Base-by-base conservation (phyloP, 257 asterid genomes). In the Solanum pinnatisectum region DNA sequence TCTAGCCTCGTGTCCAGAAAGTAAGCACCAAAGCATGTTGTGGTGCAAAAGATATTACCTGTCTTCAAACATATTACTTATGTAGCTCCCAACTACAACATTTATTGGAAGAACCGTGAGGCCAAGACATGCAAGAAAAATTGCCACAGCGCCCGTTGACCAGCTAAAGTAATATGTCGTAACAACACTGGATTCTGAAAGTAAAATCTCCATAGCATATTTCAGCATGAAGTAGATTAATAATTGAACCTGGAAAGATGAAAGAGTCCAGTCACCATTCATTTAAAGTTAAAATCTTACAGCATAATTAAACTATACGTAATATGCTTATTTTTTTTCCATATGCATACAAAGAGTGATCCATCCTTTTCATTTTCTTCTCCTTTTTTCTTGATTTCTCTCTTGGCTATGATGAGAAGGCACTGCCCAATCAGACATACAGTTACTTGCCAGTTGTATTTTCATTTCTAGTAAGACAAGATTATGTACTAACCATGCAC, bases 201-300 rank as follows among this genome's bases (percentile, higher is more conserved):
- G 99, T 78, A 97, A 91, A 87, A 97, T 90, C 94, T 96, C 99
- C 99, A 96, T 96, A 27, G 95, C 99, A 87, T 97, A 97, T 88
- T 97, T 97, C 88, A 97, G 96, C 99, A 97, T 97, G 90, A 97
- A 97, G 94, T 97, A 97, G 78, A 96, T 97, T 94, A 97, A 88
- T 93, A 97, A 88, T 89, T 96, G 99, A 91, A 97, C 99, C 99
- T 95, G 98, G 90, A 93, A 87, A 85, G 77, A 67, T 40, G 63
- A 67, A 79, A 76, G 13, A 83, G 52, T 49, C 37, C 18, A 77
- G 87, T 79, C 52, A 89, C 90, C 76, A 39, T 23, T 70, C 67
- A 46, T 7, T 77, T 25, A 63, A 23, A 42, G 32, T 25, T 30
- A 33, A 76, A 59, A 84, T 22, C 63, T 63, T 86, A 73, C 52